Evolutionary conservation across 2,329 filamentous ascomycete genomes (phyloP).

Genomic region (Ceratocystis cubensis): DNA sequence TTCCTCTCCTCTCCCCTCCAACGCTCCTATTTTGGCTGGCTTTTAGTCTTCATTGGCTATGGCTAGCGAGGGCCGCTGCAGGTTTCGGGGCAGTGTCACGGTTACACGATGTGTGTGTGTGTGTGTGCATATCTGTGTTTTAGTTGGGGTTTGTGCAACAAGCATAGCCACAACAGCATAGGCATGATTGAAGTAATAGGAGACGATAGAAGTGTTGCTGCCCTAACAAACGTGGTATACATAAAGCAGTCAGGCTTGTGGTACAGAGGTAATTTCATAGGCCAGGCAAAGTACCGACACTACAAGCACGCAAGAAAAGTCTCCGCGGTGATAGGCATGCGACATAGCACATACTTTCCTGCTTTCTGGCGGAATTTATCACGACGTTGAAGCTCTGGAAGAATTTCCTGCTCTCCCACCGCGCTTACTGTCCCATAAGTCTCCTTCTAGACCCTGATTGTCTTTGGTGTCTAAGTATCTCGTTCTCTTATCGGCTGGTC

Average conservation of each 20-base stretch:
- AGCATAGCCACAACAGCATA: background rate
- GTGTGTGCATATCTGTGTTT: background rate
- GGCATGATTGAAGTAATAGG: background rate
- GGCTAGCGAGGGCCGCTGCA: conserved; percentile 14
- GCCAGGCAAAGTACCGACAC: too few relatives aligned
- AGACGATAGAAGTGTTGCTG: background rate
- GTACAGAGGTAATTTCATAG: too few relatives aligned
- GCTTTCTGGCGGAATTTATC: too few relatives aligned
- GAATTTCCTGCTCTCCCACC: too few relatives aligned
- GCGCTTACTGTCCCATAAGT: too few relatives aligned
- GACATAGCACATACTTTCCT: too few relatives aligned
- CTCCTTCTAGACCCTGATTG: background rate
- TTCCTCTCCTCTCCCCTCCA: background rate
- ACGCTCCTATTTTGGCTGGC: background rate
- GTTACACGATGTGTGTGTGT: background rate
- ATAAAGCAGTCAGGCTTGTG: too few relatives aligned
- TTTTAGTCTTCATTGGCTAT: conserved; percentile 5
- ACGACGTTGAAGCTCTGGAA: too few relatives aligned
- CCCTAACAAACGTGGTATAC: background rate
- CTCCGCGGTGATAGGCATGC: too few relatives aligned
- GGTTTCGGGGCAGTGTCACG: conserved; percentile 10
- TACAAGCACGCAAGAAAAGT: too few relatives aligned
- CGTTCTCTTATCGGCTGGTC: background rate
- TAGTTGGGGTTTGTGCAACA: conserved; percentile 4
- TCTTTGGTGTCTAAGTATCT: background rate